Evolutionary conservation across 2,329 filamentous ascomycete genomes (phyloP), one percentile per base, ranked within the genome.

Genomic region (Fusarium sp.): DNA sequence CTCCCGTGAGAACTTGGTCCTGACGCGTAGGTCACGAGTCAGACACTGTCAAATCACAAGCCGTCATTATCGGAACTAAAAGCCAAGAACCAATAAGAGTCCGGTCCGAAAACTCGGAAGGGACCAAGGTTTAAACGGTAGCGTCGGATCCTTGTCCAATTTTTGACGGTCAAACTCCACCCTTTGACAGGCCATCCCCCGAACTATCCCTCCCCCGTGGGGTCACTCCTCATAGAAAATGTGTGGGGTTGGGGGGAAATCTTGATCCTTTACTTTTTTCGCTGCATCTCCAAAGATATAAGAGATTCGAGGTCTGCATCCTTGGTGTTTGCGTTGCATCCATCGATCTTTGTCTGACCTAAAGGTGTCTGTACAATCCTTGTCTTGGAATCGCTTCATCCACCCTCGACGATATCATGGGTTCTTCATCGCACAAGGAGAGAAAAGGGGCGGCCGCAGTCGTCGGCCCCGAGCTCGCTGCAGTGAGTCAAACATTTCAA

Each of bases 391-490:
- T 41, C 58, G 18, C 18, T 34, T 32, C 39, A 43, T 48, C 34
- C 27, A 41, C 18, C 20, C 16, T 37, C 4, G 45, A 35, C 43
- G 8, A 18, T 43, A 34, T 52, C 23, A 74, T 74, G 72, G 52
- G 39, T 14, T 39, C 27, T 16, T 57, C 48, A 25, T 32, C 39
- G 18, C 41, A 27, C 16, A 20, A 35, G n/a, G 64, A 64, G 13
- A 73, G 39, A 7, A 75, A 73, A 25, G 67, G 73, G 25, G 64
- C 70, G 7, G 73, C 70, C 2, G 73, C 70, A 3, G 67, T 32
- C 16, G 73, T 56, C 6, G 73, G 73, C 14, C 37, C 32, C n/a
- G 73, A 75, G 7, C 70, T 76, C 6, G 70, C 73, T 4, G 73
- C 73, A 23, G 73, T 75, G 10, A 64, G 73, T 68, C 23, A 1